phyloP scores from a whole-genome alignment of 495 filamentous ascomycete genomes.

The Hypoxylon lienhwacheense region DNA sequence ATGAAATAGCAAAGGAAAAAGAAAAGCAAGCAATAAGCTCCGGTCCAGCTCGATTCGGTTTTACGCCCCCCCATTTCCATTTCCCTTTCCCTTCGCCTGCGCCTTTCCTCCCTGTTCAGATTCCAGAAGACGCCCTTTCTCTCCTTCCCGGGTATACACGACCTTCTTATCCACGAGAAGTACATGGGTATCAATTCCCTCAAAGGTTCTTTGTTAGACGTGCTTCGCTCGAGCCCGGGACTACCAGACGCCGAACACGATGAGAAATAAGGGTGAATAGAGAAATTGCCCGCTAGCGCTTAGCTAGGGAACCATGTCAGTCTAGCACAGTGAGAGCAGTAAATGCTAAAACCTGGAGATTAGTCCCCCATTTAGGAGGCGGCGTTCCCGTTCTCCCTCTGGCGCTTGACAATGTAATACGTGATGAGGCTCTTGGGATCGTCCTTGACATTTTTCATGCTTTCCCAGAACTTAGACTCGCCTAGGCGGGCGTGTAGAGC shows the following conservation, averaged over 20 bases:
- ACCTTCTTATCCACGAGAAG: too few species aligned
- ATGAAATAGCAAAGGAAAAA: too few species aligned
- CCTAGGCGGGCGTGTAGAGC: constrained; percentile 69
- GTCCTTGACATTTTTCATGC: constrained; percentile 62
- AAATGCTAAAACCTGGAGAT: background rate
- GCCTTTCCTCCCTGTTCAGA: too few species aligned
- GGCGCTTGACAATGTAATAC: constrained; percentile 77
- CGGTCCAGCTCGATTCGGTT: background rate
- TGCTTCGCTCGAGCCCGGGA: too few species aligned
- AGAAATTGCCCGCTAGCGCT: too few species aligned
- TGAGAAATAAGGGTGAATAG: too few species aligned
- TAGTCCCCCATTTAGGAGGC: background rate
- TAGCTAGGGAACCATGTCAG: too few species aligned
- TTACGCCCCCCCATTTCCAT: background rate
- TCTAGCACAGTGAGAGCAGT: background rate
- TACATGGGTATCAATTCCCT: too few species aligned
- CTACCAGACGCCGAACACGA: too few species aligned
- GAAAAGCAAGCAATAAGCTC: background rate
- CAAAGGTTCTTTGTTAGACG: too few species aligned
- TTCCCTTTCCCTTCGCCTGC: background rate
- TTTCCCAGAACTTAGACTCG: constrained; percentile 65
- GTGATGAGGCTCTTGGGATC: constrained; percentile 74
- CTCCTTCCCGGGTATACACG: too few species aligned
- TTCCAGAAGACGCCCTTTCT: too few species aligned
- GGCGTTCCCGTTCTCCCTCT: constrained; percentile 46